Base-by-base conservation (phyloP, 1,139 yeast species). In the Pichia sp. region DNA sequence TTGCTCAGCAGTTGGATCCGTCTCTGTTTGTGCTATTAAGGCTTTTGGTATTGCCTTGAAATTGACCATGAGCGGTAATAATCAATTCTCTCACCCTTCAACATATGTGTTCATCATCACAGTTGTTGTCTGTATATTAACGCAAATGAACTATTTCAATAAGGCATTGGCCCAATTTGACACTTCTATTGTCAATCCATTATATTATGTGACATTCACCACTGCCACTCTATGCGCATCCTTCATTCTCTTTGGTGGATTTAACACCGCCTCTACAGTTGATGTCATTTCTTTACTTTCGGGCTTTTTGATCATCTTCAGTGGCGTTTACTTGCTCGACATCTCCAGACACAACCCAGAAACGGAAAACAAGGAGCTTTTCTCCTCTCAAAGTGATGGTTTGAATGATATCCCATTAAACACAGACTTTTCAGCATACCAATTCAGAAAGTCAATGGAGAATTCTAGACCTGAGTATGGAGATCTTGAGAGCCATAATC, bases 111-210 rank as follows among this genome's bases (percentile, higher is more conserved):
- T 86, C 65, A 74, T 86, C 32, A 50, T 72, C 29, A 88, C 85
- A 26, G 96, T 86, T 37, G 84, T 69, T 10, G 70, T 81, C 29
- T 86, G 96, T 62, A 86, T 87, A 47, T 54, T 84, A 49, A 84
- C 94, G 3, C 96, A 86, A 60, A 85, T 86, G 96, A 86, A 85
- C 63, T 86, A 83, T 58, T 85, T 86, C 67, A 86, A 86, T 67
- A 86, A 85, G 63, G 96, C 96, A 0, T 69, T 86, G 53, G 96
- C 88, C 51, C 95, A 84, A 58, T 86, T 85, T 53, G 96, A 86
- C 56, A 86, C 96, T 4, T 84, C 94, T 1, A 83, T 87, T 47
- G 96, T 86, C 39, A 86, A 87, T 58, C 96, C 96, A 22, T 66
- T 86, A 44, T 86, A 86, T 62, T 86, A 87, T 54, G 96, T 86